Evolutionary conservation across 2,329 filamentous ascomycete species (phyloP).

Genomic region (Bertia moriformis): DNA sequence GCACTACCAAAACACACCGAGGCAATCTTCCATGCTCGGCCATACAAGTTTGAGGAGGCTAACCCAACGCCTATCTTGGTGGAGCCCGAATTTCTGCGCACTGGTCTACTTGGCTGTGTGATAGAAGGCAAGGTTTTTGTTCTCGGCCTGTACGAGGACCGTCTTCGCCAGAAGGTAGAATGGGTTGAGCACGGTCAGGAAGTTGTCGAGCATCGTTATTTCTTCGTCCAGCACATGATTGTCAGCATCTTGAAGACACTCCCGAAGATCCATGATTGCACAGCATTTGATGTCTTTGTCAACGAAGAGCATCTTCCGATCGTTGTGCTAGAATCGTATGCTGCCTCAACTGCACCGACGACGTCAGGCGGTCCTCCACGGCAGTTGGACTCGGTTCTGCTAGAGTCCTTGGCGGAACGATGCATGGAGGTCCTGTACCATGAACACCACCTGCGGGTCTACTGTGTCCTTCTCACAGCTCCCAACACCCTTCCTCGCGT

Average conservation of each 20-base stretch:
- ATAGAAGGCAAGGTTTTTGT: constrained; percentile 95
- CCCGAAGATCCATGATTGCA: constrained; percentile 92
- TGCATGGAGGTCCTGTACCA: constrained; percentile 92
- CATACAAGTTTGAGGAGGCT: constrained; percentile 84
- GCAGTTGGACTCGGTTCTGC: constrained; percentile 78
- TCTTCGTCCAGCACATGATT: constrained; percentile 95
- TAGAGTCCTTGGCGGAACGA: constrained; percentile 87
- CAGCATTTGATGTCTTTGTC: constrained; percentile 93
- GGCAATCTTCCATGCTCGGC: constrained; percentile 90
- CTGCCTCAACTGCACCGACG: constrained; percentile 81
- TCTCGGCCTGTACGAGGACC: constrained; percentile 87
- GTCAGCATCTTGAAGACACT: constrained; percentile 92
- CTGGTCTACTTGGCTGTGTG: constrained; percentile 79
- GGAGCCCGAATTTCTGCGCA: constrained; percentile 86
- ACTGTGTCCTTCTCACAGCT: constrained; percentile 95
- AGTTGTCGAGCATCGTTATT: constrained; percentile 73
- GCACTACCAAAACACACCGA: constrained; percentile 93
- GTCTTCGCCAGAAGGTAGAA: constrained; percentile 88
- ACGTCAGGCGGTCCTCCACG: constrained; percentile 80
- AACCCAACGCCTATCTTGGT: constrained; percentile 82
- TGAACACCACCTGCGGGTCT: constrained; percentile 85
- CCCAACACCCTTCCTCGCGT: constrained; percentile 84
- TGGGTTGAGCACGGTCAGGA: constrained; percentile 57
- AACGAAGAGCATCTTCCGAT: constrained; percentile 96
- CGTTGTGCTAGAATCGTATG: constrained; percentile 76